Conservation (phyloP, 371 early-diverging fungal genomes). For the Syncephalastrum monosporum region DNA sequence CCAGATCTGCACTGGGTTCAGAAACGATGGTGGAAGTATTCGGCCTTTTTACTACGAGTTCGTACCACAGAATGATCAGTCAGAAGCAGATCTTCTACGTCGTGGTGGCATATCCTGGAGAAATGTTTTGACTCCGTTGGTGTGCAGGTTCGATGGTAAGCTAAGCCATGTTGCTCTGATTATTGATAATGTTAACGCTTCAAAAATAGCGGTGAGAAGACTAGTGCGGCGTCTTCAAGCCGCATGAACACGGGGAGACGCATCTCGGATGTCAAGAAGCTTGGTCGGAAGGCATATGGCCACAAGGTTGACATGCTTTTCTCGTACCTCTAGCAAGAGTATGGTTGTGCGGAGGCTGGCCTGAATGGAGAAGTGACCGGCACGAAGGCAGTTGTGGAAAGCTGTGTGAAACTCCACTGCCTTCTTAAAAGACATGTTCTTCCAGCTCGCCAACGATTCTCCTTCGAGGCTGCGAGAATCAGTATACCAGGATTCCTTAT, state of each 20-base stretch:
- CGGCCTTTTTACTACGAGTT: not conserved
- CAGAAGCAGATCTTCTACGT: slow-evolving; percentile 3
- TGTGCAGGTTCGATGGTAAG: slow-evolving; percentile 1
- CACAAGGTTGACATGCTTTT: slow-evolving; percentile 3
- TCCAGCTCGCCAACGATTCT: not conserved
- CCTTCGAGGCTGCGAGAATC: not conserved
- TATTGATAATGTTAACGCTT: not conserved
- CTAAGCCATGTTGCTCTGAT: not conserved
- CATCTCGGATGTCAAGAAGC: no score
- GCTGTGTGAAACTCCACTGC: slow-evolving; percentile 1
- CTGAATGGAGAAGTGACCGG: not conserved
- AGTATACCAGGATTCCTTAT: not conserved
- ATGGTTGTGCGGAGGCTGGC: slow-evolving; percentile 2
- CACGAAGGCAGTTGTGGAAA: not conserved
- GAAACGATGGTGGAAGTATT: not conserved
- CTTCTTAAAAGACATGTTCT: slow-evolving; percentile 2
- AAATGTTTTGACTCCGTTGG: not conserved
- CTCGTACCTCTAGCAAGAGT: not conserved
- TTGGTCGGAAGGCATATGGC: no score
- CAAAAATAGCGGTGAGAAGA: not conserved
- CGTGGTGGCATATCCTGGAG: slow-evolving; percentile 3
- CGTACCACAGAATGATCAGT: not conserved
- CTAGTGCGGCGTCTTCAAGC: no score
- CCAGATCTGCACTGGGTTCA: slow-evolving; percentile 1
- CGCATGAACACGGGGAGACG: no score